A percentile compares a stretch with the other conserved stretches of the same genome.
Evolutionary conservation across 163 green algal genomes (phyloP).

Genomic region (Scenedesmus sp.): DNA sequence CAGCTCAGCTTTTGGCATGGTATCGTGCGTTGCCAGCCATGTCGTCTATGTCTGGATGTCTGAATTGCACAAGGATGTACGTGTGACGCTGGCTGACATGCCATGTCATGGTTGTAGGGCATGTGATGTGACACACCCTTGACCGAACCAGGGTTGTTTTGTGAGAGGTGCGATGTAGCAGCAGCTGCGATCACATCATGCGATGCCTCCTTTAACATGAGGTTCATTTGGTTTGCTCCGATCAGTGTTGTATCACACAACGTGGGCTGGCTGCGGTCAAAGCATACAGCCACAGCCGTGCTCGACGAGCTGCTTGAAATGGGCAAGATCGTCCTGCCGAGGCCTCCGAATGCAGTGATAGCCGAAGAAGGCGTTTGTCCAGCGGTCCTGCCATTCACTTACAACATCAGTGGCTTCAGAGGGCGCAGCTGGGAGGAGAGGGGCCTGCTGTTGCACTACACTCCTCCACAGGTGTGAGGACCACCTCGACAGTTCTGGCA

Average conservation of each 20-base stretch:
- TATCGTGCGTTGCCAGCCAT: neutral
- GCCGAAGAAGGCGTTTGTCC: neutral
- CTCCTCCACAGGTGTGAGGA: neutral
- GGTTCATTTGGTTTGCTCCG: neutral
- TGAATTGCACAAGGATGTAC: neutral
- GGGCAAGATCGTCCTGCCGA: neutral
- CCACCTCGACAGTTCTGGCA: neutral
- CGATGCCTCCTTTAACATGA: neutral
- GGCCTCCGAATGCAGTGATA: neutral
- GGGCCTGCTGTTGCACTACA: conserved; percentile 37
- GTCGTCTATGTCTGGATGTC: no score
- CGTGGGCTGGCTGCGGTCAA: neutral
- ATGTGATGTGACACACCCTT: neutral
- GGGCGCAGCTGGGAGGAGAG: conserved; percentile 35
- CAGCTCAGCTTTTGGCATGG: neutral
- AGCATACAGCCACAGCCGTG: neutral
- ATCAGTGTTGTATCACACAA: neutral
- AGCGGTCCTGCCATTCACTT: conserved; percentile 46
- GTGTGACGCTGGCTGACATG: neutral
- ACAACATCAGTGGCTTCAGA: conserved; percentile 25
- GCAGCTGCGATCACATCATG: neutral
- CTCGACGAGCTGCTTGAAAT: conserved; percentile 1
- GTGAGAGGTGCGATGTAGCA: neutral
- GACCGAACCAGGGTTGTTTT: conserved; percentile 1
- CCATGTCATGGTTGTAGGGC: neutral